Evolutionary conservation across 2,329 filamentous ascomycete genomes (phyloP).

Genomic region (Furcasterigmium sp.): DNA sequence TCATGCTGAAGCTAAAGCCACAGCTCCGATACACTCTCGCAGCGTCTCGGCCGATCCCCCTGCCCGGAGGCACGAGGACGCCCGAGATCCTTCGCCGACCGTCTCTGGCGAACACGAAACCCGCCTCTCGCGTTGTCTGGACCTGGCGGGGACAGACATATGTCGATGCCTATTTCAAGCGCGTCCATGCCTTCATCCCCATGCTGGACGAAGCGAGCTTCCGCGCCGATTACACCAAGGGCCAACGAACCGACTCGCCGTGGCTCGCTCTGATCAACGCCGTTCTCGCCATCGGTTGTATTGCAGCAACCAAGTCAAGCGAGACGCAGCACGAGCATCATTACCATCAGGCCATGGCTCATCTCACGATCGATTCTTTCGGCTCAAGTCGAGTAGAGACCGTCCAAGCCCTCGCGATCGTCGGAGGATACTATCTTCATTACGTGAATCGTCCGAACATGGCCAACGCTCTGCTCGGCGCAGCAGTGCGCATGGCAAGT

Average conservation of each 20-base stretch:
- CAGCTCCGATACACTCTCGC: conserved; percentile 39
- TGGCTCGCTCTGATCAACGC: conserved; percentile 5
- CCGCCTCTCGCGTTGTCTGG: conserved; percentile 39
- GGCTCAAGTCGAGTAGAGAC: conserved; percentile 6
- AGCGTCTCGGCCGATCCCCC: conserved; percentile 39
- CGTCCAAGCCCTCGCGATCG: conserved; percentile 5
- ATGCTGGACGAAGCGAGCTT: conserved; percentile 69
- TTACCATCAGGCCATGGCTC: conserved; percentile 4
- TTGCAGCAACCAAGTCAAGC: conserved; percentile 3
- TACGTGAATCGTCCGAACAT: conserved; percentile 34
- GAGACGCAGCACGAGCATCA: conserved; percentile 2
- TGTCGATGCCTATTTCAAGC: conserved; percentile 68
- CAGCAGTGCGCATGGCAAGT: conserved; percentile 33
- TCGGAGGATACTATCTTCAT: conserved; percentile 30
- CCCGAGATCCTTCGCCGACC: conserved; percentile 33
- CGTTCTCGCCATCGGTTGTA: conserved; percentile 6
- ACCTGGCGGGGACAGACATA: conserved; percentile 64
- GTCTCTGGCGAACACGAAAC: conserved; percentile 44
- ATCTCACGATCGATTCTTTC: conserved; percentile 5
- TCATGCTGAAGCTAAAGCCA: conserved; percentile 57
- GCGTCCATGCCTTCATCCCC: conserved; percentile 65
- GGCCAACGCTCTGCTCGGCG: conserved; percentile 33
- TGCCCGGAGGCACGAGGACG: conserved; percentile 39
- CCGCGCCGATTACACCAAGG: conserved; percentile 45
- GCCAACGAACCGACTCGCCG: conserved; percentile 17